phyloP scores from a whole-genome alignment of 495 filamentous ascomycete genomes.

The Trichoderma orchidacearum region DNA sequence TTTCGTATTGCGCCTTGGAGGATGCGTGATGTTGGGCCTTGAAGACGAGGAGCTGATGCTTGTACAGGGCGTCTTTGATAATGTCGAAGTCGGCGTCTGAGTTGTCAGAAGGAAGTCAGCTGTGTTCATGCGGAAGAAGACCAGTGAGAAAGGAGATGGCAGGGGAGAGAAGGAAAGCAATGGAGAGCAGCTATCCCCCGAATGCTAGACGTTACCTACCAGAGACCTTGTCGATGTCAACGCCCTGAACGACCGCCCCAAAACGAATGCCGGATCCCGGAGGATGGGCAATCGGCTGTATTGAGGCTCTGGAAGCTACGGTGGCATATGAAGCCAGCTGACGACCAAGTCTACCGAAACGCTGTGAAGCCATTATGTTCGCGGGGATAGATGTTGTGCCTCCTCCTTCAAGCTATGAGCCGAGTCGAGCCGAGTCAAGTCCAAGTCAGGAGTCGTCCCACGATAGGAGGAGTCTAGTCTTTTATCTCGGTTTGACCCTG shows the following conservation, averaged over 20 bases:
- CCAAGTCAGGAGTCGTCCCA: too few species aligned
- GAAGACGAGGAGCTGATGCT: slow-evolving; percentile 50
- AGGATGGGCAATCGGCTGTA: slow-evolving; percentile 23
- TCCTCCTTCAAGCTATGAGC: too few species aligned
- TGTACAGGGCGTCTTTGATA: slow-evolving; percentile 48
- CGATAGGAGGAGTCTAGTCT: too few species aligned
- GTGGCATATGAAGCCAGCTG: slow-evolving; percentile 5
- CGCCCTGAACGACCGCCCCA: slow-evolving; percentile 39
- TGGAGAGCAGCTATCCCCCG: slow-evolving; percentile 4
- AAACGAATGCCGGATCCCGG: slow-evolving; percentile 42
- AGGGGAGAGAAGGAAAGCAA: too few species aligned
- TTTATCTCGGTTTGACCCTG: too few species aligned
- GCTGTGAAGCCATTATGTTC: not conserved
- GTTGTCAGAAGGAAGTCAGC: too few species aligned
- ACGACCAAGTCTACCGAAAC: not conserved
- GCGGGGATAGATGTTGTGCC: not conserved
- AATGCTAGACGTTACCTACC: slow-evolving; percentile 19
- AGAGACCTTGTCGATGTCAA: slow-evolving; percentile 45
- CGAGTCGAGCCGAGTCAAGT: too few species aligned
- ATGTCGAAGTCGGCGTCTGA: slow-evolving; percentile 44
- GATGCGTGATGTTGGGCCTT: slow-evolving; percentile 48
- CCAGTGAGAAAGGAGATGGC: not conserved
- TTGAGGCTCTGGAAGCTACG: slow-evolving; percentile 10
- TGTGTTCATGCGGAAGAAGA: too few species aligned
- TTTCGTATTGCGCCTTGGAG: slow-evolving; percentile 54